A percentile compares a stretch with the other conserved stretches of the same genome.
Conservation (phyloP, 1,284 basidiomycete genomes). For the Inonotus obliquus region DNA sequence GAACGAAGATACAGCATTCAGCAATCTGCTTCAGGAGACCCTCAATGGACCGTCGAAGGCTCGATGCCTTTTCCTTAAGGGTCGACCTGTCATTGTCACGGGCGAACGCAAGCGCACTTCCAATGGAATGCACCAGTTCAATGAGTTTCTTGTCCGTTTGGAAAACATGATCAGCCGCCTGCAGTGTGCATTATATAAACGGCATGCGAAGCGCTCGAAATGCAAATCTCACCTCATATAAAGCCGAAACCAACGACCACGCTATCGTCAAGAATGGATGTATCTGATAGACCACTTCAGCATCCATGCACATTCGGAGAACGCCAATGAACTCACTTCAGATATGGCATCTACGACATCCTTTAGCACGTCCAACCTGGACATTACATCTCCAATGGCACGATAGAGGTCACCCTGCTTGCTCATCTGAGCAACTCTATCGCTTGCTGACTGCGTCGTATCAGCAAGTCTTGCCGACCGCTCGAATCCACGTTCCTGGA, state of each 20-base stretch:
- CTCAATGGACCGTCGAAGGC: not conserved
- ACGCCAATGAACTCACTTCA: not conserved
- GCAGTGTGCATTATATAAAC: not conserved
- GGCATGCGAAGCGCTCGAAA: not conserved
- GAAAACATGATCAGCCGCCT: not conserved
- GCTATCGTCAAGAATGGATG: not conserved
- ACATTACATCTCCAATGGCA: not conserved
- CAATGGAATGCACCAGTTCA: constrained; percentile 8
- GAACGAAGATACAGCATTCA: constrained; percentile 15
- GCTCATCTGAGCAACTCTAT: not conserved
- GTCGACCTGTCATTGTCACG: not conserved
- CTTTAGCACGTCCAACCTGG: not conserved
- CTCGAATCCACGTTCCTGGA: not conserved
- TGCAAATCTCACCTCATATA: not conserved
- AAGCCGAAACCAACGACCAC: not conserved
- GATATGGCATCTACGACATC: not conserved
- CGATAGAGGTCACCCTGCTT: not conserved
- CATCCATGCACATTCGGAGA: not conserved
- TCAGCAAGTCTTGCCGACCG: not conserved
- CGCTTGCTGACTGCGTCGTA: not conserved
- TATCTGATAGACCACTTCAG: not conserved
- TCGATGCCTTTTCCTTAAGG: constrained; percentile 1
- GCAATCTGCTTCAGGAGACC: constrained; percentile 7
- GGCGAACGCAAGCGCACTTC: constrained; percentile 6
- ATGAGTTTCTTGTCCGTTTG: constrained; percentile 5